Evolutionary conservation across 2,329 filamentous ascomycete species (phyloP), one percentile per base, ranked within the genome.

Genomic region (Knoxdaviesia capensis): DNA sequence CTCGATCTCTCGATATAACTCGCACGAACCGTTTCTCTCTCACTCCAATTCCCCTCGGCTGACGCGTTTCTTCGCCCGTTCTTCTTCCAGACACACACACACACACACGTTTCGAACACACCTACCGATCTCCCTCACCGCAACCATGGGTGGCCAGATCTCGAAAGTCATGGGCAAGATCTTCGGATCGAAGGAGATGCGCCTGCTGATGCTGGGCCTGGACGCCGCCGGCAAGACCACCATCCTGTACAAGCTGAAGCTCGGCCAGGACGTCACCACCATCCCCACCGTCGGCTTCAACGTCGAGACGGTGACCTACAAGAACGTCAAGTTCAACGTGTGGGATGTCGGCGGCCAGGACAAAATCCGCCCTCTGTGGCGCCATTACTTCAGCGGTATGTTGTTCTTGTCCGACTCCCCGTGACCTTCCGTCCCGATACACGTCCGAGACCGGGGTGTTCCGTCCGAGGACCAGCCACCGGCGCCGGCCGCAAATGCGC

Each of bases 241-340:
- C 44, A 96, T 96, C 56, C 78, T 98, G 48, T 98, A 96, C 74
- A 96, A 94, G 71, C 74, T 98, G 57, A 96, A 96, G 74, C 77
- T 96, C 46, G 87, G 88, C 63, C 86, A 96, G 69, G 87, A 93
- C 58, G 87, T 96, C 54, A 96, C 90, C 47, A 96, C 90, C 41
- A 96, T 96, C 57, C 90, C 90, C 39, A 98, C 90, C 33, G 90
- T 98, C 53, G 90, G 88, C 52, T 96, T 96, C 74, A 96, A 96
- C 72, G 90, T 96, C 62, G 88, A 96, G 71, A 93, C 86, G 5
- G 87, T 96, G 54, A 92, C 87, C 51, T 94, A 94, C 71, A 94
- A 94, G 74, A 96, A 96, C 62, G 87, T 94, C 64, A 92, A 94
- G 65, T 96, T 96, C 70, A 96, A 92, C 55, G 88, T 96, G 48